Percentiles rank a stretch among this genome's conserved stretches.
Conservation (phyloP, 495 filamentous ascomycete species). For the Letharia lupina region DNA sequence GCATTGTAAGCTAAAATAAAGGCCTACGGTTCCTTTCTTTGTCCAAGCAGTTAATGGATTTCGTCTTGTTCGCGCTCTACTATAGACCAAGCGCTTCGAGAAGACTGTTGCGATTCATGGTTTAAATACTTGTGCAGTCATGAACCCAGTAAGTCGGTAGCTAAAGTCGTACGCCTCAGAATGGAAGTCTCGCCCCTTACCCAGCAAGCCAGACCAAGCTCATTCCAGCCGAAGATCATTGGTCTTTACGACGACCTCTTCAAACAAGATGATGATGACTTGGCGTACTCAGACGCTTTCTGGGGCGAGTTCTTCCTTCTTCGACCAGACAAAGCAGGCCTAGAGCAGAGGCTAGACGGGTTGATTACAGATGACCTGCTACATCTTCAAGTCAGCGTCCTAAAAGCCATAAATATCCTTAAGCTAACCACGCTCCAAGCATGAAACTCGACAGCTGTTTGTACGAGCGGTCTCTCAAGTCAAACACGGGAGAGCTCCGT, state of each 20-base stretch:
- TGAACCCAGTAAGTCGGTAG: neutral
- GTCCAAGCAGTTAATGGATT: neutral
- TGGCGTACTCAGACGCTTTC: conserved; percentile 76
- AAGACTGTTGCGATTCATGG: neutral
- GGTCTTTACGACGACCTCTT: conserved; percentile 82
- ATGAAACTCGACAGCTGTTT: conserved; percentile 73
- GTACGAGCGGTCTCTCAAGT: conserved; percentile 59
- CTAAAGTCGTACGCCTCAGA: conserved; percentile 16
- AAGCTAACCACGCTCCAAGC: conserved; percentile 21
- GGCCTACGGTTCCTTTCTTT: neutral
- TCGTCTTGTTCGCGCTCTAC: neutral
- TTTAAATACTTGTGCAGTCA: neutral
- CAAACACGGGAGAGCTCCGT: conserved; percentile 50
- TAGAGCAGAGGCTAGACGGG: conserved; percentile 57
- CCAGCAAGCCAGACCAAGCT: conserved; percentile 81
- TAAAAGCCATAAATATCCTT: neutral
- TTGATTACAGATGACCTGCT: conserved; percentile 67
- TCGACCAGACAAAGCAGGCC: conserved; percentile 57
- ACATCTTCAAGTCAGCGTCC: conserved; percentile 33
- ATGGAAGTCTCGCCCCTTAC: conserved; percentile 94
- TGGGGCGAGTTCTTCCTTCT: conserved; percentile 95
- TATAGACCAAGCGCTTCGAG: neutral
- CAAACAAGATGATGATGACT: conserved; percentile 54
- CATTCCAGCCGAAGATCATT: conserved; percentile 89
- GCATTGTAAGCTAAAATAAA: neutral